phyloP scores from a whole-genome alignment of 2,329 filamentous ascomycete species.

The Hypoxylon rubiginosum region DNA sequence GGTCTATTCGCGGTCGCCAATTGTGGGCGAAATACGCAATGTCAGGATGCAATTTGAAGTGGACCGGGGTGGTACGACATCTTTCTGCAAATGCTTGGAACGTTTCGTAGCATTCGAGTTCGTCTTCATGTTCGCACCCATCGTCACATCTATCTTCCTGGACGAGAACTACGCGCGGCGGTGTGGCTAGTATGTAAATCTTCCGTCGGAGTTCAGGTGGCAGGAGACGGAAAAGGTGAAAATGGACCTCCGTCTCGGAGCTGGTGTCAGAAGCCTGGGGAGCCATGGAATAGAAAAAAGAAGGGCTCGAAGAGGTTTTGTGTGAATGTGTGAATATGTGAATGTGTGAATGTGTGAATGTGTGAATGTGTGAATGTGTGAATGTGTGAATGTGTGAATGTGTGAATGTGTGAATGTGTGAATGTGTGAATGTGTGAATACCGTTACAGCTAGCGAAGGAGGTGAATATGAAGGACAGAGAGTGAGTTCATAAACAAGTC shows the following conservation, averaged over 20 bases:
- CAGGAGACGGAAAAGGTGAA: constrained; percentile 31
- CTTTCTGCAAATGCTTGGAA: constrained; percentile 6
- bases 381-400: no score
- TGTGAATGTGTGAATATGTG: neutral
- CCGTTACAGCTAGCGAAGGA: no score
- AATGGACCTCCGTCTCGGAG: constrained; percentile 10
- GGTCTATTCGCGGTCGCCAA: constrained; percentile 23
- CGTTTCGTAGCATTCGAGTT: constrained; percentile 15
- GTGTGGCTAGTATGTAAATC: constrained; percentile 41
- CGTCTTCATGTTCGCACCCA: neutral
- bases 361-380: no score
- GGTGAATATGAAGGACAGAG: no score
- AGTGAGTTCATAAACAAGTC: no score
- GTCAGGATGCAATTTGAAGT: constrained; percentile 36
- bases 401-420: no score
- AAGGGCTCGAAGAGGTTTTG: no score
- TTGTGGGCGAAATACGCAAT: constrained; percentile 36
- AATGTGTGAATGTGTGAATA: no score
- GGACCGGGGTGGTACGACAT: constrained; percentile 24
- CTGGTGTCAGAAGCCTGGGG: neutral
- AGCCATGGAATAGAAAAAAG: neutral
- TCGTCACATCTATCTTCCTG: constrained; percentile 19
- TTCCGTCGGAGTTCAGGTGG: constrained; percentile 40
- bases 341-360: no score
- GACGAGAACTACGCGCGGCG: constrained; percentile 40